Conservation (phyloP, 2,329 filamentous ascomycete species). For the Graphium sp. region DNA sequence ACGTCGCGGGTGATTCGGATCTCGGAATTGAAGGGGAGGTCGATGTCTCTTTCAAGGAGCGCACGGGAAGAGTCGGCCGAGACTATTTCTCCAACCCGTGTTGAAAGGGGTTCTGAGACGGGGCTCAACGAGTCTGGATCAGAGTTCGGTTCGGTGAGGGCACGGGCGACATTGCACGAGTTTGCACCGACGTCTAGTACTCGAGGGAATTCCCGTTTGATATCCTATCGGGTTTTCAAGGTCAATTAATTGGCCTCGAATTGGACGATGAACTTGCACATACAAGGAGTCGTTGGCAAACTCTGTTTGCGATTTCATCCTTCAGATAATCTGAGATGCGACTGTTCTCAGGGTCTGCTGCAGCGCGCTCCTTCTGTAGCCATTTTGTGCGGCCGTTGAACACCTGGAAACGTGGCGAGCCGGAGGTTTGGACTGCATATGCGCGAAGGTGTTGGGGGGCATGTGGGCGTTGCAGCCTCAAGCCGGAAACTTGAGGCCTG, state of each 20-base stretch:
- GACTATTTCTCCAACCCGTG: slow-evolving; percentile 55
- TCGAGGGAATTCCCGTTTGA: slow-evolving; percentile 71
- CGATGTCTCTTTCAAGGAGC: slow-evolving; percentile 66
- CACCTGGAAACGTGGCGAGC: slow-evolving; percentile 67
- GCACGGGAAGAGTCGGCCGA: slow-evolving; percentile 67
- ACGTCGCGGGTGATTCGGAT: slow-evolving; percentile 60
- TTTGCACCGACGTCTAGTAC: slow-evolving; percentile 91
- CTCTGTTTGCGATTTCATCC: slow-evolving; percentile 71
- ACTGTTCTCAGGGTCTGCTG: slow-evolving; percentile 49
- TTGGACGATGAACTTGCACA: slow-evolving; percentile 4
- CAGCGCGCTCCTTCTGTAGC: slow-evolving; percentile 79
- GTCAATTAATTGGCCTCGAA: slow-evolving; percentile 5
- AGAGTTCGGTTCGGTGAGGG: slow-evolving; percentile 54
- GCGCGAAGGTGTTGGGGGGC: slow-evolving; percentile 18
- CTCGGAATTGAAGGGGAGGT: slow-evolving; percentile 55
- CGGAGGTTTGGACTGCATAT: slow-evolving; percentile 67
- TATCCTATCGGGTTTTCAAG: slow-evolving; percentile 42
- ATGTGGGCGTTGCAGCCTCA: too few relatives aligned
- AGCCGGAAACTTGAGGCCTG: neutral
- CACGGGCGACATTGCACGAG: slow-evolving; percentile 81
- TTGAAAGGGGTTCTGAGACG: slow-evolving; percentile 47
- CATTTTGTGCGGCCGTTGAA: slow-evolving; percentile 84
- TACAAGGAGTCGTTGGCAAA: slow-evolving; percentile 76
- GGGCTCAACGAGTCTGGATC: slow-evolving; percentile 41
- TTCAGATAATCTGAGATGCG: slow-evolving; percentile 81